Base-by-base conservation (phyloP, 208 protist species). In the Wallacemonas collosoma region DNA sequence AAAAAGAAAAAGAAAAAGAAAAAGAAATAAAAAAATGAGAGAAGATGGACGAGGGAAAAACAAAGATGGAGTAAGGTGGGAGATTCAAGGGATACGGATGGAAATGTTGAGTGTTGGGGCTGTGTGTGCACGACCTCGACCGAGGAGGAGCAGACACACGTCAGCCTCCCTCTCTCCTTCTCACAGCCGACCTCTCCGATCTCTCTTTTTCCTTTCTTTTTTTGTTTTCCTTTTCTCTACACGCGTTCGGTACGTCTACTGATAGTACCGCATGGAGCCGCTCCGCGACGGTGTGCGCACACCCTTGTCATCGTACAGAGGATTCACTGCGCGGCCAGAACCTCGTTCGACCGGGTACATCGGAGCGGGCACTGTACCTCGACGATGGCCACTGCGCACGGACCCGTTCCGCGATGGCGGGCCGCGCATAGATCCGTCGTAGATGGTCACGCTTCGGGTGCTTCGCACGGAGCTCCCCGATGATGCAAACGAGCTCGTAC, bases 1-100 rank as follows among this genome's bases (percentile, higher is more conserved):
- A 69, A 56, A 69, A 26, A 69, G 57, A 12, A 73, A 11, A 66
- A 17, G 36, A 44, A 58, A 3, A 17, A 57, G 47, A 38, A 64
- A 64, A 4, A 53, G 40, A 15, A 17, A 11, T 14, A 12, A 50
- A 50, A 12, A 50, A 50, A 50, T 14, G 12, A 50, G 12, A 50
- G 45, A 50, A 50, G 12, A 50, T 6, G 12, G 12, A 50, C 6
- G 12, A 50, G 8, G 45, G 15, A 71, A 26, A 12, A 60, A 57
- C 55, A 2, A 1, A 17, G 12, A 69, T 26, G 44, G 45, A 61
- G 66, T 17, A 50, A 26, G 26, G 26, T 26, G 26, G 26, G 26
- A 26, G 26, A 26, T 26, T 26, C 26, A 26, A 26, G 26, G 26
- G 26, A 26, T 26, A 26, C 26, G 26, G 26, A 26, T 26, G 26